phyloP scores from a whole-genome alignment of 257 asterid species.

The Ophiorrhiza pumila region DNA sequence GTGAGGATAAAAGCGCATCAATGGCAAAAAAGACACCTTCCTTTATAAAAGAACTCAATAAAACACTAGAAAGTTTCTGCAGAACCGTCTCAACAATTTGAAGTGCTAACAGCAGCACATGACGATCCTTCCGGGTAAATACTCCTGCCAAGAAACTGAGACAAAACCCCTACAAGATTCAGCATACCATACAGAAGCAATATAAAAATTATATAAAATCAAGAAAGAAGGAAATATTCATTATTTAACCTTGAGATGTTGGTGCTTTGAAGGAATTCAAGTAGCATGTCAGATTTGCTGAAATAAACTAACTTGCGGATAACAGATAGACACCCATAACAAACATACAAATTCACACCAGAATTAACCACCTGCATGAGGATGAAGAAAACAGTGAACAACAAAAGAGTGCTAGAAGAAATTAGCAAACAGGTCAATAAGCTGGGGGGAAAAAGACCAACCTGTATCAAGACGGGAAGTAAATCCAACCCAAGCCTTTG shows the following conservation, averaged over 20 bases:
- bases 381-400: constrained; percentile 28
- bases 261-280: constrained; percentile 53
- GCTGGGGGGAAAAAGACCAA: constrained; percentile 28
- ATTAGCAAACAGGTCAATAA: constrained; percentile 5
- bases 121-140: constrained; percentile 79
- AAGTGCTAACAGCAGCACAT: constrained; percentile 67
- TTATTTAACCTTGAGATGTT: constrained; percentile 69
- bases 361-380: constrained; percentile 80
- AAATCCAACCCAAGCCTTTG: constrained; percentile 75
- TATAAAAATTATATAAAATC: constrained; percentile 1
- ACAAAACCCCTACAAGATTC: constrained; percentile 15
- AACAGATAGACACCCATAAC: constrained; percentile 81
- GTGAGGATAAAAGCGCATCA: constrained; percentile 56
- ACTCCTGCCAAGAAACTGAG: constrained; percentile 95
- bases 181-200: constrained; percentile 20
- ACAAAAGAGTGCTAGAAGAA: not conserved
- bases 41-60: constrained; percentile 69
- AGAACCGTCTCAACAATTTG: constrained; percentile 66
- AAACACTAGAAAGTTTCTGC: constrained; percentile 66
- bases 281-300: constrained; percentile 66
- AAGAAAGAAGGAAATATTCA: constrained; percentile 9
- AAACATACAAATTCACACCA: constrained; percentile 64
- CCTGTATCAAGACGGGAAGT: constrained; percentile 84
- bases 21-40: constrained; percentile 86
- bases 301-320: constrained; percentile 78